Conservation (phyloP, 805 yeast genomes). For the Zygoascus bituminiphila region DNA sequence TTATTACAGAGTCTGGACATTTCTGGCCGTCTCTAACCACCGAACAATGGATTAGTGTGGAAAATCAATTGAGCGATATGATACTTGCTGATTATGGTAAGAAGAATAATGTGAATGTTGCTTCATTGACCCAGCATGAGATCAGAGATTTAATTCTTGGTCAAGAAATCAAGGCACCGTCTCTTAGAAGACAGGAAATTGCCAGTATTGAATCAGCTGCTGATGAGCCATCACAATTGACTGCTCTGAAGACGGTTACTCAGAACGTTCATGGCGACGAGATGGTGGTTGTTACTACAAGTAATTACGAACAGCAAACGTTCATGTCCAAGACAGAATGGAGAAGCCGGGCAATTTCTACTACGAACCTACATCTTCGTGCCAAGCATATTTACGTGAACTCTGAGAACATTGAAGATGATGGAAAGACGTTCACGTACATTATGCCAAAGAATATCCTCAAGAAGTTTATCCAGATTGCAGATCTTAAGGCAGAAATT, state of each 20-base stretch:
- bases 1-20: slow-evolving; percentile 67
- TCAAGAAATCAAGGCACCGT: slow-evolving; percentile 86
- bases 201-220: slow-evolving; percentile 52
- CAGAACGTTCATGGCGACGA: slow-evolving; percentile 94
- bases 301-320: slow-evolving; percentile 74
- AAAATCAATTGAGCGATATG: slow-evolving; percentile 77
- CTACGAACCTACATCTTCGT: slow-evolving; percentile 63
- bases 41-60: slow-evolving; percentile 90
- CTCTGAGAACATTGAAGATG: slow-evolving; percentile 48
- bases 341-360: slow-evolving; percentile 79
- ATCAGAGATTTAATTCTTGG: slow-evolving; percentile 91
- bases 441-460: slow-evolving; percentile 78
- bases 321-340: slow-evolving; percentile 85
- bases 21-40: slow-evolving; percentile 87
- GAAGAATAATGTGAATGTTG: slow-evolving; percentile 76
- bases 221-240: slow-evolving; percentile 33
- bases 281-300: slow-evolving; percentile 87
- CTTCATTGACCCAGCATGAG: slow-evolving; percentile 85
- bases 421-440: slow-evolving; percentile 53
- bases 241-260: slow-evolving; percentile 75
- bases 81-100: slow-evolving; percentile 78
- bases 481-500: slow-evolving; percentile 75
- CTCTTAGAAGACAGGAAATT: slow-evolving; percentile 75
- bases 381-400: slow-evolving; percentile 67
- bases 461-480: slow-evolving; percentile 64